Evolutionary conservation across 768 basidiomycete species (phyloP).

Genomic region (Hypholoma sublateritium): DNA sequence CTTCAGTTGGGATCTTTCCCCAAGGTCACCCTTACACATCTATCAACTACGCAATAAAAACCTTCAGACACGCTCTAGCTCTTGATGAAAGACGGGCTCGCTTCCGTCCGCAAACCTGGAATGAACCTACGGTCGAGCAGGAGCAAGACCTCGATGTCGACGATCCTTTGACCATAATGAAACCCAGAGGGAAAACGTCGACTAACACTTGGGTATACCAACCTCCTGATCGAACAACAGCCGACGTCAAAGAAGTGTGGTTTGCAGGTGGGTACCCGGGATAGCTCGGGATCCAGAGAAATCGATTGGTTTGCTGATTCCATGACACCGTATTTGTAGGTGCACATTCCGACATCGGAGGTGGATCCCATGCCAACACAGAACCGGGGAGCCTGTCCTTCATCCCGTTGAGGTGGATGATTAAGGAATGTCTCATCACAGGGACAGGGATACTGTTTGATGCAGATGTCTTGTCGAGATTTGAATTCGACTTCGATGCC

Average conservation of each 20-base stretch:
- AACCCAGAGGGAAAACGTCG: neutral
- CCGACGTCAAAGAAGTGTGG: constrained; percentile 14
- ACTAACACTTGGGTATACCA: constrained; percentile 7
- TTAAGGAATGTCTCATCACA: constrained; percentile 24
- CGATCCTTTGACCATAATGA: constrained; percentile 1
- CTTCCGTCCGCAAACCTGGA: constrained; percentile 10
- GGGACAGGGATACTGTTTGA: constrained; percentile 22
- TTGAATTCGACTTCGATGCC: constrained; percentile 20
- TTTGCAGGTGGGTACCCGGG: constrained; percentile 6
- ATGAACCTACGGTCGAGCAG: constrained; percentile 7
- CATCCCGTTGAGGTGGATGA: constrained; percentile 30
- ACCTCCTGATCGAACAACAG: constrained; percentile 3
- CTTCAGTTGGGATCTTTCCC: constrained; percentile 17
- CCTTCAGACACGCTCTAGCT: constrained; percentile 16
- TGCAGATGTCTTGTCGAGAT: constrained; percentile 11
- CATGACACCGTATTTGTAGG: too few relatives aligned
- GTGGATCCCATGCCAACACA: constrained; percentile 22
- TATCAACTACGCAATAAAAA: constrained; percentile 8
- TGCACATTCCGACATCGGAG: constrained; percentile 10
- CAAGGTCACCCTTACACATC: constrained; percentile 14
- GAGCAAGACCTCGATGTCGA: constrained; percentile 15
- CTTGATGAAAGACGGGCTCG: constrained; percentile 16
- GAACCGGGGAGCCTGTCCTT: constrained; percentile 20
- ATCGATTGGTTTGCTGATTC: too few relatives aligned
- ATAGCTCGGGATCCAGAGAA: neutral